Conservation (phyloP, 352 stramenopile genomes). For the Aphanomyces cochlioides region DNA sequence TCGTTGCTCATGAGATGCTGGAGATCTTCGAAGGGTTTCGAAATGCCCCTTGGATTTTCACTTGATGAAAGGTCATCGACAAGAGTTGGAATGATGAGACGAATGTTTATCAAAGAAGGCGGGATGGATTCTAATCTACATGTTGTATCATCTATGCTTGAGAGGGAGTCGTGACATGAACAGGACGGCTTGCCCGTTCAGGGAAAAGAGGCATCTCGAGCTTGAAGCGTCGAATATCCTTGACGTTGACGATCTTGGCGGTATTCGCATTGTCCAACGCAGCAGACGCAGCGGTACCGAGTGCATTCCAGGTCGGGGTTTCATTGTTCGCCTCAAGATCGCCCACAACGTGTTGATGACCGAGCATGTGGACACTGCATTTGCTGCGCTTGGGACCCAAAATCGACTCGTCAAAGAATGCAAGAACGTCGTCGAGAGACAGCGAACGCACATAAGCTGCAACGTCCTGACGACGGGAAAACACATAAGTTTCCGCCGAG, state of each 20-base stretch:
- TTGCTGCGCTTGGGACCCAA: constrained; percentile 44
- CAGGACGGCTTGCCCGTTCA: constrained; percentile 35
- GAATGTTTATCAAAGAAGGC: too few relatives aligned
- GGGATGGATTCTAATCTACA: too few relatives aligned
- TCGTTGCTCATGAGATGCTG: constrained; percentile 2
- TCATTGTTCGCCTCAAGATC: constrained; percentile 29
- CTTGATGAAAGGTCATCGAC: too few relatives aligned
- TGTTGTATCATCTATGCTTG: too few relatives aligned
- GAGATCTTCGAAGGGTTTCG: background rate
- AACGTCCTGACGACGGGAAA: constrained; percentile 53
- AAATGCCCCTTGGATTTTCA: background rate
- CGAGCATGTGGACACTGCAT: constrained; percentile 51
- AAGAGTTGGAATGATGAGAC: too few relatives aligned
- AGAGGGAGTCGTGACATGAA: background rate
- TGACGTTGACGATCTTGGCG: constrained; percentile 38
- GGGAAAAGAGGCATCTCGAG: constrained; percentile 62
- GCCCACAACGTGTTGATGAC: constrained; percentile 47
- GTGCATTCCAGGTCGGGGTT: constrained; percentile 11
- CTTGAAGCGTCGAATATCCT: constrained; percentile 58
- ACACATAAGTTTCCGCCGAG: constrained; percentile 57
- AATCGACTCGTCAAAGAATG: constrained; percentile 64
- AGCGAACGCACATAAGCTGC: constrained; percentile 48
- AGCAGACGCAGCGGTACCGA: constrained; percentile 37
- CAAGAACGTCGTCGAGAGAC: constrained; percentile 46
- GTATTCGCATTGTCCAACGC: constrained; percentile 34